phyloP scores from a whole-genome alignment of 306 rosid genomes.

The Cucurbita ficifolia region DNA sequence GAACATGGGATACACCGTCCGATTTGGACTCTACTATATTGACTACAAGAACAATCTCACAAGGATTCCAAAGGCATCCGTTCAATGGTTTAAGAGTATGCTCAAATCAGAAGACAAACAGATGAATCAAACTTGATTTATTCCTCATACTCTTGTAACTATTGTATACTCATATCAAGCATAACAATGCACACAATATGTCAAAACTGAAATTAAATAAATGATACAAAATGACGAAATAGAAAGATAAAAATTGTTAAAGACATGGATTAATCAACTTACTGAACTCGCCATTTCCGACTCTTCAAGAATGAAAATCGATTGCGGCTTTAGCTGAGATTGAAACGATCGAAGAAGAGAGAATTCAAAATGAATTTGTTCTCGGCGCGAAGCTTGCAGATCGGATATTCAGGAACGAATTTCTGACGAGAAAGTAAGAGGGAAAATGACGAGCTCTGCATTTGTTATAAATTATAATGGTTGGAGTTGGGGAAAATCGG shows the following conservation, averaged over 20 bases:
- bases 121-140: slow-evolving; percentile 8
- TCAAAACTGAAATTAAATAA: neutral
- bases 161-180: neutral
- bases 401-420: neutral
- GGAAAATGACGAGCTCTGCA: neutral
- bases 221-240: neutral
- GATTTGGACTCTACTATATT: slow-evolving; percentile 80
- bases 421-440: neutral
- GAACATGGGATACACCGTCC: slow-evolving; percentile 76
- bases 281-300: neutral
- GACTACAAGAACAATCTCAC: slow-evolving; percentile 78
- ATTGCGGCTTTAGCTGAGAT: neutral
- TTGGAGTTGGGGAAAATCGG: too few species aligned
- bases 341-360: neutral
- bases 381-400: neutral
- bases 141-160: slow-evolving; percentile 4
- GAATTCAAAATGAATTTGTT: neutral
- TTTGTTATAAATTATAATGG: too few species aligned
- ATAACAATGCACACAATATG: slow-evolving; percentile 6
- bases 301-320: neutral
- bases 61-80: slow-evolving; percentile 74
- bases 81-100: slow-evolving; percentile 53
- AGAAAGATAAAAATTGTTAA: neutral
- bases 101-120: slow-evolving; percentile 25
- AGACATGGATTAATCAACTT: neutral